Evolutionary conservation across 108 stramenopile species (phyloP), one percentile per base, ranked within the genome.

Genomic region (Epipyxis sp.): DNA sequence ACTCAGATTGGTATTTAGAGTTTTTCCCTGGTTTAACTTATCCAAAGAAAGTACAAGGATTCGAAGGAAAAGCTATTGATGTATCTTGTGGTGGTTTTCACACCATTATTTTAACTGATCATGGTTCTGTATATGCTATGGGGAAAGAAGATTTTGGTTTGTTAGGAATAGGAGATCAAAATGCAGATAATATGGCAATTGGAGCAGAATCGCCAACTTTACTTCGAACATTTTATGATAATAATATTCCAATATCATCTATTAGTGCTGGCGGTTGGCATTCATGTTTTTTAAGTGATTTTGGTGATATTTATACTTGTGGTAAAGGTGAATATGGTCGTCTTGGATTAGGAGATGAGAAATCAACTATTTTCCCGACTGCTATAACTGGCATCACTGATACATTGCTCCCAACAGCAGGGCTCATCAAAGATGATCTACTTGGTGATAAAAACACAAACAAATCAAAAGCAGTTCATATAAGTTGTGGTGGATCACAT

Each of bases 271-370:
- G 71, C 27, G 71, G 71, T 6, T 74, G 71, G 71, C 71, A 74
- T 57, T 13, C 13, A 6, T 68, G 20, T 37, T 39, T 74, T 30
- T 34, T 46, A 6, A 39, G 6, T 34, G 13, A 35, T 6, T 13
- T 43, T 27, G 71, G 71, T 46, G 13, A 74, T 27, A 6, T 39
- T 6, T 74, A 13, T 13, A 42, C 71, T 29, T 74, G 71, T 6
- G 71, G 71, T 43, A 74, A 74, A 57, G 71, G 71, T 42, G 71
- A 74, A 57, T 74, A 74, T 57, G 71, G 71, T 35, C 6, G 71
- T 43, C 25, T 74, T 13, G 71, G 71, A 20, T 6, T 35, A 6
- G 71, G 71, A 42, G 10, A 10, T 32, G 71, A 74, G 6, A 6
- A 13, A 6, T 74, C 71, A 39, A 39, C 41, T 34, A 13, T 57